Evolutionary conservation across 768 basidiomycete species (phyloP).

Genomic region (Hirschioporus abietinus): DNA sequence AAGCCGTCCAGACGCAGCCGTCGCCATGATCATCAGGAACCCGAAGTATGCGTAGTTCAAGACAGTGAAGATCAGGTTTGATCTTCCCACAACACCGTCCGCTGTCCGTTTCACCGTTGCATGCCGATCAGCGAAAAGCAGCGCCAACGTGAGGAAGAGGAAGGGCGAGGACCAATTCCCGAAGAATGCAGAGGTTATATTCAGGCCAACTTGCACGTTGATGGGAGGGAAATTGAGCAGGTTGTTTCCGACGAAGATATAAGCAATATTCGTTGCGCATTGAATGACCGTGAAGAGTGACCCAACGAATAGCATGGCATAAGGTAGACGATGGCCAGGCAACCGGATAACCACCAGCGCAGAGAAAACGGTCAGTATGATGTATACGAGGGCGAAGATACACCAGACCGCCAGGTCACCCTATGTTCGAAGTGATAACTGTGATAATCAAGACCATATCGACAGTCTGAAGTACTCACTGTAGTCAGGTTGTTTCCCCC

Average conservation of each 20-base stretch:
- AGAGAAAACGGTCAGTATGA: neutral
- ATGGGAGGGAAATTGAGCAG: neutral
- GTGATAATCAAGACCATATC: neutral
- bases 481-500: neutral
- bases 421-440: neutral
- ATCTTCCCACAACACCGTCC: neutral
- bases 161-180: neutral
- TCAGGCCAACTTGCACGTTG: neutral
- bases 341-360: neutral
- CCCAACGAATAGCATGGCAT: neutral
- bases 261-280: neutral
- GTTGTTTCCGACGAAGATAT: neutral
- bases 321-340: neutral
- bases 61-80: neutral
- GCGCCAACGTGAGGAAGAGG: neutral
- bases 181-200: neutral
- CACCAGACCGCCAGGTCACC: neutral
- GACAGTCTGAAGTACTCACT: neutral
- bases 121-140: neutral
- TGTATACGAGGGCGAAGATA: neutral
- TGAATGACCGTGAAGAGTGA: neutral
- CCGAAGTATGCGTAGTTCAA: neutral
- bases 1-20: neutral
- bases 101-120: neutral
- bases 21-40: slow-evolving; percentile 1